Base-by-base conservation (phyloP, 805 yeast species). In the Ogataea dorogensis region DNA sequence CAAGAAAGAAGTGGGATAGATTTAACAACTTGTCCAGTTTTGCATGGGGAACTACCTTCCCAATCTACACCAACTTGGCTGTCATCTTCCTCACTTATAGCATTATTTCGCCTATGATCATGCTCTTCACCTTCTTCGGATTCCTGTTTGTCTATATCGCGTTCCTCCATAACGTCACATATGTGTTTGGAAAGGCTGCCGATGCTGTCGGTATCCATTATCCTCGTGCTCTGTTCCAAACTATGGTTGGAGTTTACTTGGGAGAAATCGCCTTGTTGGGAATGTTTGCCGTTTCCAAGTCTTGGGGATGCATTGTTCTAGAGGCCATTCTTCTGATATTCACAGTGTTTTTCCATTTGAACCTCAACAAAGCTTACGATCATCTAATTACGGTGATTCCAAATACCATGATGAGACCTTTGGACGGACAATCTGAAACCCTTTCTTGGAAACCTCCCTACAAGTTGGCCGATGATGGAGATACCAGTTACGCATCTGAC, bases 281-380 rank as follows among this genome's bases (percentile, higher is more conserved):
- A 37, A 61, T 93, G 38, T 89, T 87, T 57, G 85, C 77, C 12
- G 94, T 91, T 38, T 88, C 94, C 43, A 86, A 86, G 68, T 83
- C 94, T 26, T 91, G 96, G 96, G 98, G 96, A 28, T 95, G 96
- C 23, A 71, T 88, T 46, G 85, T 81, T 3, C 63, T 91, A 36
- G 86, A 84, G 58, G 79, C 77, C 2, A 68, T 89, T 33, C 68
- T 82, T 26, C 51, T 86, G 10, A 74, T 71, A 7, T 60, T 71
- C 46, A 86, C 97, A 0, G 73, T 73, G 4, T 81, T 86, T 54
- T 69, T 75, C 40, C 96, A 91, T 52, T 12, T 76, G 19, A 73
- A 77, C 44, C 59, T 91, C 55, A 75, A 71, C 44, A 43, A 54
- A 7, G 86, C 96, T 0, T 86, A 87, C 55, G 81, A 73, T 38